These are phyloP conservation scores for Flammula alnicola DNA, from an alignment of 1,284 basidiomycete genomes.

Conservation along the genomic window DNA sequence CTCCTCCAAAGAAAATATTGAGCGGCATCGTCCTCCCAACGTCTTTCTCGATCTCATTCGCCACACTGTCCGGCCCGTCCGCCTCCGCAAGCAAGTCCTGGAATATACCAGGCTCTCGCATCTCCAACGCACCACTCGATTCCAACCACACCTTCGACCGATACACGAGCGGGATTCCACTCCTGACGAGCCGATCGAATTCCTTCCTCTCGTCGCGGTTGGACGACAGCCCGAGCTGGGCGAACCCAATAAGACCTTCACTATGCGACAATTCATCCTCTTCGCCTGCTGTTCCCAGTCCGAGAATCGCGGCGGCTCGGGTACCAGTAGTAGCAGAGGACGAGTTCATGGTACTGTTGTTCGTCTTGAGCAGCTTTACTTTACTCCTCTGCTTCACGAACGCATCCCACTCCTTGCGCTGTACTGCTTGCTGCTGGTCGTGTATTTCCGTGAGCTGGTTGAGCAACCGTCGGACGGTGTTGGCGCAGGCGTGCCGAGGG, in stretches of 20 bases:
- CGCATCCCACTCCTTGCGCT: constrained; percentile 85
- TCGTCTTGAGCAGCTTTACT: constrained; percentile 42
- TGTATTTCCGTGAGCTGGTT: constrained; percentile 87
- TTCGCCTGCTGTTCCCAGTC: constrained; percentile 62
- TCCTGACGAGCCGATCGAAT: constrained; percentile 79
- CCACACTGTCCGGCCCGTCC: constrained; percentile 59
- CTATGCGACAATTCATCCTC: constrained; percentile 75
- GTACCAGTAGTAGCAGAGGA: constrained; percentile 33
- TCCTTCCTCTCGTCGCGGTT: constrained; percentile 80
- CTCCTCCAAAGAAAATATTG: constrained; percentile 96
- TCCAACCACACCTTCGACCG: constrained; percentile 91
- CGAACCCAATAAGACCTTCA: constrained; percentile 84
- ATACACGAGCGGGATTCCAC: constrained; percentile 89
- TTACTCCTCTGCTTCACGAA: constrained; percentile 78
- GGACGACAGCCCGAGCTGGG: constrained; percentile 79
- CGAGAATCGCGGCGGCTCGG: constrained; percentile 62
- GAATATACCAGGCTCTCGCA: constrained; percentile 92
- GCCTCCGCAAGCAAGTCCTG: constrained; percentile 77
- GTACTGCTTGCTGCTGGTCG: constrained; percentile 77
- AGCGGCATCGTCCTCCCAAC: constrained; percentile 93
- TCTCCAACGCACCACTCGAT: constrained; percentile 90
- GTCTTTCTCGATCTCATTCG: constrained; percentile 94
- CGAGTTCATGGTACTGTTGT: constrained; percentile 20
- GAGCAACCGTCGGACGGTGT: constrained; percentile 79
- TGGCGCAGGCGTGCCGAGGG: constrained; percentile 72